Conservation (phyloP, 371 early-diverging fungal genomes). For the Syncephalastrum contaminatum region DNA sequence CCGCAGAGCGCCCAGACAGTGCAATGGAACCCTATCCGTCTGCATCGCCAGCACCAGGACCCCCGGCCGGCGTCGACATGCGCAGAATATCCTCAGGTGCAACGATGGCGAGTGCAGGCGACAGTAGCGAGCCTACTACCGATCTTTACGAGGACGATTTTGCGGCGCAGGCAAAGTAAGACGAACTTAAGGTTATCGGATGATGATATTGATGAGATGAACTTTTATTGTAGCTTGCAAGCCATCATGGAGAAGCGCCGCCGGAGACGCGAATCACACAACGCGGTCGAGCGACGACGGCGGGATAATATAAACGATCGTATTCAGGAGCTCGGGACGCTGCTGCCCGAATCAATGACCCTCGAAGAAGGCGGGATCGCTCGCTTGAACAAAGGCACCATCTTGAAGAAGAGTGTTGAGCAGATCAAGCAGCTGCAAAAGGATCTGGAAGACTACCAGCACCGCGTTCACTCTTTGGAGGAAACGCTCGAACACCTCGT, state of each 20-base stretch:
- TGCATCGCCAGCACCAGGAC: background rate
- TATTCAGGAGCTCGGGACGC: conserved; percentile 83
- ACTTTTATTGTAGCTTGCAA: conserved; percentile 16
- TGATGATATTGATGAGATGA: too few relatives aligned
- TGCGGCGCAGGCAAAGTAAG: conserved; percentile 34
- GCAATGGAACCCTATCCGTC: conserved; percentile 2
- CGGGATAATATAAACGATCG: conserved; percentile 95
- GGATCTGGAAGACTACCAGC: conserved; percentile 48
- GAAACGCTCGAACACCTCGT: conserved; percentile 24
- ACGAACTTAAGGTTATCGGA: conserved; percentile 2
- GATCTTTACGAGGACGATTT: conserved; percentile 26
- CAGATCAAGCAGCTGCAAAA: conserved; percentile 75
- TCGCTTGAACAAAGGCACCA: conserved; percentile 77
- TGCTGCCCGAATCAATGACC: conserved; percentile 63
- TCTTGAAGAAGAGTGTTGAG: conserved; percentile 86
- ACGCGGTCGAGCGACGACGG: conserved; percentile 82
- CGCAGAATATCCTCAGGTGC: background rate
- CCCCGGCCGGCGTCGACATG: background rate
- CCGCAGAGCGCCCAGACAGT: background rate
- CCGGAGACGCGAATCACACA: conserved; percentile 26
- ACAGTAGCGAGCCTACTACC: background rate
- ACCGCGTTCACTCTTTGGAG: conserved; percentile 71
- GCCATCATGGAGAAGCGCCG: conserved; percentile 28
- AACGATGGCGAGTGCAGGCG: conserved; percentile 1
- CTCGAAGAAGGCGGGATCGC: conserved; percentile 50